Percentiles rank a stretch among this genome's conserved stretches.
Evolutionary conservation across 352 stramenopile genomes (phyloP).

Genomic region (Phytophthora fragariaefolia): DNA sequence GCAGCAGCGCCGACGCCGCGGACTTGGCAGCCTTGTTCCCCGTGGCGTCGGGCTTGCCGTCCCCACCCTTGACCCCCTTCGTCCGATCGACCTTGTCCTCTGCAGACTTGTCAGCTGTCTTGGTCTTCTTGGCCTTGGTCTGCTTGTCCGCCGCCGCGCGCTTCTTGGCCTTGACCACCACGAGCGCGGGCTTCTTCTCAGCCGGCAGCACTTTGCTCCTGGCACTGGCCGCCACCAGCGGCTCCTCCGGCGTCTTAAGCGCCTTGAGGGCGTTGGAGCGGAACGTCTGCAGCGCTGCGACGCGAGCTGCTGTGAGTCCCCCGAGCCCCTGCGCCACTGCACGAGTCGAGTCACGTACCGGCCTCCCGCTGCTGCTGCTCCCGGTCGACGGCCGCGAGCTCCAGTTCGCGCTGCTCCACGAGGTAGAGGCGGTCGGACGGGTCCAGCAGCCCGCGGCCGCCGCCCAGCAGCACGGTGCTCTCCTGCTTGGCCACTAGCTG

Average conservation of each 20-base stretch:
- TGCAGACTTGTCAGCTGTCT: conserved; percentile 15
- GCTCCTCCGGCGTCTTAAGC: conserved; percentile 42
- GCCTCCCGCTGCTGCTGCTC: conserved; percentile 43
- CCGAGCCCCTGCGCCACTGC: not conserved
- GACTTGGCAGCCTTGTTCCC: conserved; percentile 5
- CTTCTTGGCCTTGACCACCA: conserved; percentile 71
- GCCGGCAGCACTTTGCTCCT: conserved; percentile 12
- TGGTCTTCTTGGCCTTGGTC: conserved; percentile 34
- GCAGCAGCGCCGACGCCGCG: conserved; percentile 24
- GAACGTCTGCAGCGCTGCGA: conserved; percentile 68
- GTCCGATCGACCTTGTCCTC: not conserved
- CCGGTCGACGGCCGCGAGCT: conserved; percentile 42
- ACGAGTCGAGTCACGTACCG: conserved; percentile 24
- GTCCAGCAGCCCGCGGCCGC: conserved; percentile 69
- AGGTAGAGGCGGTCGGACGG: conserved; percentile 79
- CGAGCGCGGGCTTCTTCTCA: conserved; percentile 27
- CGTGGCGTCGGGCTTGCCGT: not conserved
- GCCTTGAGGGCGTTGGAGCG: conserved; percentile 63
- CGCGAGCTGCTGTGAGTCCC: conserved; percentile 12
- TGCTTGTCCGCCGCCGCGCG: conserved; percentile 25
- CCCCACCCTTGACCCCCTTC: not conserved
- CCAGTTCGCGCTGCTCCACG: conserved; percentile 64
- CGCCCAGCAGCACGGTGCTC: conserved; percentile 35
- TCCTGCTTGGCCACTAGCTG: conserved; percentile 63
- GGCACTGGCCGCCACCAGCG: conserved; percentile 15